Evolutionary conservation across 73 alveolate species (phyloP).

Genomic region (Paramecium biaurelia): DNA sequence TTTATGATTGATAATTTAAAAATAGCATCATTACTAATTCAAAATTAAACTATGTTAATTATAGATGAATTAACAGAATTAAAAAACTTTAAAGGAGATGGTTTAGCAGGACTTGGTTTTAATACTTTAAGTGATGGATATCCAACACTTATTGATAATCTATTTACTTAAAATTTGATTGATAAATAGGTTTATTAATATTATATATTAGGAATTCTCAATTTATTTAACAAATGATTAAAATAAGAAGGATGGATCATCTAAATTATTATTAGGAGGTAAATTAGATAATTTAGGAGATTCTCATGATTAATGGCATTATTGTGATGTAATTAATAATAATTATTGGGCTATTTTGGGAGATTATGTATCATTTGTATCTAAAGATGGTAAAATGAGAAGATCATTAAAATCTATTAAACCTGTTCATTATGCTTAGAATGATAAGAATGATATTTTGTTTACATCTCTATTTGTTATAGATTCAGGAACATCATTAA

Average conservation of each 20-base stretch:
- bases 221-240: background rate
- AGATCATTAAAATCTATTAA: background rate
- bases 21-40: background rate
- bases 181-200: background rate
- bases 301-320: background rate
- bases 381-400: background rate
- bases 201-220: background rate
- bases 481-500: constrained; percentile 17
- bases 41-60: background rate
- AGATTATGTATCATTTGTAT: background rate
- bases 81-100: constrained; percentile 10
- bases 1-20: background rate
- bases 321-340: background rate
- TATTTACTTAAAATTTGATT: background rate
- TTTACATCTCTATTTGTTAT: background rate
- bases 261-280: background rate
- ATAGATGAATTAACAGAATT: background rate
- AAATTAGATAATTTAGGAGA: background rate
- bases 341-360: constrained; percentile 3
- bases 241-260: too few species aligned
- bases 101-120: constrained; percentile 24
- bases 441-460: background rate
- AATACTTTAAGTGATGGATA: background rate
- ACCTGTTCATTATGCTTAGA: background rate
- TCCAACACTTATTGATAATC: background rate